Percentiles rank a stretch among this genome's conserved stretches.
Evolutionary conservation across 1,139 yeast genomes (phyloP).

Genomic region (Magnusiomyces tetraspermus): DNA sequence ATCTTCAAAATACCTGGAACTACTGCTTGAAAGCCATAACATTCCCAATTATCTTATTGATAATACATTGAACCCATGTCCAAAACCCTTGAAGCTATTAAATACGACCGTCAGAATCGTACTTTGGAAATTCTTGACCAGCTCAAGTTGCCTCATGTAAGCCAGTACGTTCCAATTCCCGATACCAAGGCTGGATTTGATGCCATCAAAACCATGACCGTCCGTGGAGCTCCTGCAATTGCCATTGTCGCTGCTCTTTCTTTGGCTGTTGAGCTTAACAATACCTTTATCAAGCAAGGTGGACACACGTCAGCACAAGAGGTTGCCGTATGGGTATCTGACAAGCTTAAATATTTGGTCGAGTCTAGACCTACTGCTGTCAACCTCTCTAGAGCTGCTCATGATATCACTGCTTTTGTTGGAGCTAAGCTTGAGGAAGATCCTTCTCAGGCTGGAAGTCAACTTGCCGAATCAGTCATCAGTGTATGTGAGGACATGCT

Average conservation of each 20-base stretch:
- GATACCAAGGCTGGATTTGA: conserved; percentile 63
- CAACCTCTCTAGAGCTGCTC: conserved; percentile 71
- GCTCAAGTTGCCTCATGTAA: conserved; percentile 66
- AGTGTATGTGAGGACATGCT: conserved; percentile 52
- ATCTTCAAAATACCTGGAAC: too few relatives aligned
- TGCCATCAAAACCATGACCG: conserved; percentile 85
- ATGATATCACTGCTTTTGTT: conserved; percentile 40
- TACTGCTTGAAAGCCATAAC: too few relatives aligned
- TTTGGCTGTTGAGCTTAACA: conserved; percentile 56
- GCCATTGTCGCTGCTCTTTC: conserved; percentile 90
- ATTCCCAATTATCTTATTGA: too few relatives aligned
- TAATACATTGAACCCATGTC: conserved; percentile 8
- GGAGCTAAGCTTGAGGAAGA: conserved; percentile 5
- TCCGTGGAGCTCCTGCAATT: conserved; percentile 97
- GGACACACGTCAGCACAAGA: conserved; percentile 10
- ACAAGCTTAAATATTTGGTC: conserved; percentile 54
- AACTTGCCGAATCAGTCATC: conserved; percentile 36
- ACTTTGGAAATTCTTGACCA: conserved; percentile 68
- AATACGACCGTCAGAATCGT: conserved; percentile 43
- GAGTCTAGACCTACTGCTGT: conserved; percentile 93
- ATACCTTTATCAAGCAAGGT: conserved; percentile 5
- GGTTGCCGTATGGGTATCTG: conserved; percentile 21
- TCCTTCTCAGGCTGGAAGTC: conserved; percentile 2
- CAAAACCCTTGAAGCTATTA: conserved; percentile 47
- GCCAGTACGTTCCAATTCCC: conserved; percentile 53